These are phyloP conservation scores for Diaporthe amygdali DNA, from an alignment of 2,329 filamentous ascomycete species.

Conservation along the genomic window DNA sequence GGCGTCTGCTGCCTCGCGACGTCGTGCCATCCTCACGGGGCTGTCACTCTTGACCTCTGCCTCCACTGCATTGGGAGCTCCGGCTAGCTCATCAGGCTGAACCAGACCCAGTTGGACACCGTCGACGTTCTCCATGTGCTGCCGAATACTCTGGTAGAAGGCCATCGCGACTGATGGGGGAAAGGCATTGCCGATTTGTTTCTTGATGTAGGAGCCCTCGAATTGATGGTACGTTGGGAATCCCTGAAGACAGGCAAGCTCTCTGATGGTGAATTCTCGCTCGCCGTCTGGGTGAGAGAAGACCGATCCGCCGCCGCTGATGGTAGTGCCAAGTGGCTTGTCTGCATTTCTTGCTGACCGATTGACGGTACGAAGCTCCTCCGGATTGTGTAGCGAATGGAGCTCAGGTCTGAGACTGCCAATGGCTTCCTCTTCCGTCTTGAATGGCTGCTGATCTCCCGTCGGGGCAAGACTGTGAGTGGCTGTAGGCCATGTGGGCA, in stretches of 20 bases:
- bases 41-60: no score
- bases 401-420: slow-evolving; percentile 34
- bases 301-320: slow-evolving; percentile 67
- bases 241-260: slow-evolving; percentile 72
- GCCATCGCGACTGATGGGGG: slow-evolving; percentile 62
- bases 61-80: not conserved
- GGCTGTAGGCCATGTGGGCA: slow-evolving; percentile 68
- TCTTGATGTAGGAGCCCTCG: slow-evolving; percentile 46
- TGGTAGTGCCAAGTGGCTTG: slow-evolving; percentile 55
- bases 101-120: slow-evolving; percentile 29
- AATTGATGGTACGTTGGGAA: slow-evolving; percentile 71
- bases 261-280: slow-evolving; percentile 68
- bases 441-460: slow-evolving; percentile 43
- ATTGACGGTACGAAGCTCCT: slow-evolving; percentile 25
- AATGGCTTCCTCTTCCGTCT: slow-evolving; percentile 51
- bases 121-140: slow-evolving; percentile 51
- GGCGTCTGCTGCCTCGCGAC: rapidly evolving
- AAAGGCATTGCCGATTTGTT: slow-evolving; percentile 83
- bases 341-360: slow-evolving; percentile 49
- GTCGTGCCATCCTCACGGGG: no score
- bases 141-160: slow-evolving; percentile 52
- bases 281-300: slow-evolving; percentile 67
- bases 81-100: not conserved
- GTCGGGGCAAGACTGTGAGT: slow-evolving; percentile 55
- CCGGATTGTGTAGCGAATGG: slow-evolving; percentile 44